Percentiles rank a stretch among this genome's conserved stretches.
Evolutionary conservation across 2,329 filamentous ascomycete genomes (phyloP).

Genomic region (Truncatella angustata): DNA sequence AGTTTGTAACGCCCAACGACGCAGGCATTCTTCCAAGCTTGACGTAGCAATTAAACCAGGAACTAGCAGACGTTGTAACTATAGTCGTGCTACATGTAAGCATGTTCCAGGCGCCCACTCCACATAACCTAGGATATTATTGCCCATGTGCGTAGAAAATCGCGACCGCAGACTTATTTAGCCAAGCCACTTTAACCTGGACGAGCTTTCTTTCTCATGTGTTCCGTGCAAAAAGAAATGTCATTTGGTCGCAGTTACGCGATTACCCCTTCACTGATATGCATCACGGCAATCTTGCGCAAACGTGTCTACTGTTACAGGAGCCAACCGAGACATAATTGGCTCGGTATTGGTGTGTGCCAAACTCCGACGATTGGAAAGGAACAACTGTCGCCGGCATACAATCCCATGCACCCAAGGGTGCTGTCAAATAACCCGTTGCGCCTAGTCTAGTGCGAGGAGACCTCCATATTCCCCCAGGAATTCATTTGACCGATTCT

Average conservation of each 20-base stretch:
- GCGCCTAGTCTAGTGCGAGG: not conserved
- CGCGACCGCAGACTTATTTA: too few relatives aligned
- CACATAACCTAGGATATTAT: too few relatives aligned
- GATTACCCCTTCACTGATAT: too few relatives aligned
- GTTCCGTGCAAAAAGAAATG: not conserved
- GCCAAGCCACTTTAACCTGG: too few relatives aligned
- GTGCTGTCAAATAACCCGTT: not conserved
- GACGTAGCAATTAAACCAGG: conserved; percentile 3
- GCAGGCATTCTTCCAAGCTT: conserved; percentile 1
- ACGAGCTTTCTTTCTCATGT: not conserved
- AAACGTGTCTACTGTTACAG: not conserved
- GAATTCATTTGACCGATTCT: not conserved
- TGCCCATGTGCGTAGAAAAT: too few relatives aligned
- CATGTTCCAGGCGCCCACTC: not conserved
- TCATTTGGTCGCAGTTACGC: too few relatives aligned
- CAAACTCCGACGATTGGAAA: not conserved
- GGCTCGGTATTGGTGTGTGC: not conserved
- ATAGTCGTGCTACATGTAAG: conserved; percentile 3
- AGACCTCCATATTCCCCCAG: not conserved
- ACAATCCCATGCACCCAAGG: not conserved
- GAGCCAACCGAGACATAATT: not conserved
- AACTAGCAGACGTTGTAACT: not conserved
- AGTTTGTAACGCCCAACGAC: not conserved
- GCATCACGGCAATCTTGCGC: too few relatives aligned
- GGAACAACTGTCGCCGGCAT: not conserved